Percentiles rank a stretch among this genome's conserved stretches.
Evolutionary conservation across 805 yeast genomes (phyloP).

Genomic region (Helenozyma rhizophorensis): DNA sequence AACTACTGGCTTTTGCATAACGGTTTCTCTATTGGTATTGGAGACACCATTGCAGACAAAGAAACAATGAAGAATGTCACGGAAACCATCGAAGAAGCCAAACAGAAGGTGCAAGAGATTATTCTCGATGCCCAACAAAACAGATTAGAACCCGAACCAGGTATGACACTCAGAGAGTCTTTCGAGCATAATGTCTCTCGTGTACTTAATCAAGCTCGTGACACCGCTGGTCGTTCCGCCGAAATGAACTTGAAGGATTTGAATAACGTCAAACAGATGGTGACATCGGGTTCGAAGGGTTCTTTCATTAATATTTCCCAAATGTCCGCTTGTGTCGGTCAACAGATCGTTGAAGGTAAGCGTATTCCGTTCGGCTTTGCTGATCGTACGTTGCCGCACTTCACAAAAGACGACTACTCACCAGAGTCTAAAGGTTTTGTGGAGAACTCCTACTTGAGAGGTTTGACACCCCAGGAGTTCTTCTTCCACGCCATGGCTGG

Average conservation of each 20-base stretch:
- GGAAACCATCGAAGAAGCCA: conserved; percentile 88
- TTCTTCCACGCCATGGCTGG: conserved; percentile 98
- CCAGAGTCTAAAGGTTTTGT: conserved; percentile 99
- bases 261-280: conserved; percentile 98
- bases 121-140: conserved; percentile 90
- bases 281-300: conserved; percentile 98
- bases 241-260: conserved; percentile 92
- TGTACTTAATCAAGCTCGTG: conserved; percentile 96
- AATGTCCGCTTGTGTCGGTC: conserved; percentile 99
- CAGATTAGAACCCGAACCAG: conserved; percentile 89
- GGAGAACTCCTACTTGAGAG: conserved; percentile 90
- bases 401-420: conserved; percentile 96
- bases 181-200: conserved; percentile 96
- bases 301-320: conserved; percentile 97
- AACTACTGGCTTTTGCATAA: conserved; percentile 95
- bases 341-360: conserved; percentile 98
- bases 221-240: conserved; percentile 97
- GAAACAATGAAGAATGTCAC: conserved; percentile 92
- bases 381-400: conserved; percentile 95
- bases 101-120: conserved; percentile 89
- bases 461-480: conserved; percentile 94
- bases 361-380: conserved; percentile 97
- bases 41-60: conserved; percentile 99
- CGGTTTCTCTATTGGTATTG: conserved; percentile 98
- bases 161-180: conserved; percentile 98